A percentile compares a stretch with the other conserved stretches of the same genome.
Conservation (phyloP, 495 filamentous ascomycete genomes). For the Xylaria nigripes region DNA sequence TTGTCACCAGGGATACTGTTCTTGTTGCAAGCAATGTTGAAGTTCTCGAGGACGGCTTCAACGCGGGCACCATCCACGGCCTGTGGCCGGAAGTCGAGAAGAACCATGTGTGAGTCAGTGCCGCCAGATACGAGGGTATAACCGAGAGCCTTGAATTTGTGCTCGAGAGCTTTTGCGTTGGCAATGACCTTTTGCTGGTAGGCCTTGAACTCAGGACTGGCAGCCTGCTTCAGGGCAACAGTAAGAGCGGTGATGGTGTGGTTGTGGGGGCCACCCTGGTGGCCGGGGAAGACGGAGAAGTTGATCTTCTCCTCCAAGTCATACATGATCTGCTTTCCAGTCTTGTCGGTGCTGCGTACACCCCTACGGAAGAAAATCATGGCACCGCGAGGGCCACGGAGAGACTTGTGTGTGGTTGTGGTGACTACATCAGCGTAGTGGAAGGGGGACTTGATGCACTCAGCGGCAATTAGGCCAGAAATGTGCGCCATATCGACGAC, state of each 20-base stretch:
- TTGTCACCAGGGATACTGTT: constrained; percentile 98
- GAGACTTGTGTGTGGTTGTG: constrained; percentile 98
- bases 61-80: constrained; percentile 87
- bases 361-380: constrained; percentile 99
- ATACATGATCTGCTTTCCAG: constrained; percentile 81
- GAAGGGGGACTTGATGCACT: constrained; percentile 93
- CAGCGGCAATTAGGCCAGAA: constrained; percentile 87
- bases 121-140: constrained; percentile 94
- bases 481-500: constrained; percentile 99
- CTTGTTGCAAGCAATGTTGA: constrained; percentile 99
- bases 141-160: constrained; percentile 68
- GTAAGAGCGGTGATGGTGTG: constrained; percentile 99
- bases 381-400: constrained; percentile 94
- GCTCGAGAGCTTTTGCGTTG: constrained; percentile 86
- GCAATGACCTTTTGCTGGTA: constrained; percentile 90
- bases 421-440: constrained; percentile 93
- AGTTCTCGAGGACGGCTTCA: constrained; percentile 92
- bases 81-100: constrained; percentile 78
- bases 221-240: constrained; percentile 92
- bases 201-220: constrained; percentile 84
- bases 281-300: constrained; percentile 98
- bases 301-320: constrained; percentile 96
- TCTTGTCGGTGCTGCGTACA: constrained; percentile 82
- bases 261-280: constrained; percentile 99
- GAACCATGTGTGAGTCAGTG: constrained; percentile 97